These are phyloP conservation scores for Hypoxylon perforatum DNA, from an alignment of 495 filamentous ascomycete species.

Conservation along the genomic window DNA sequence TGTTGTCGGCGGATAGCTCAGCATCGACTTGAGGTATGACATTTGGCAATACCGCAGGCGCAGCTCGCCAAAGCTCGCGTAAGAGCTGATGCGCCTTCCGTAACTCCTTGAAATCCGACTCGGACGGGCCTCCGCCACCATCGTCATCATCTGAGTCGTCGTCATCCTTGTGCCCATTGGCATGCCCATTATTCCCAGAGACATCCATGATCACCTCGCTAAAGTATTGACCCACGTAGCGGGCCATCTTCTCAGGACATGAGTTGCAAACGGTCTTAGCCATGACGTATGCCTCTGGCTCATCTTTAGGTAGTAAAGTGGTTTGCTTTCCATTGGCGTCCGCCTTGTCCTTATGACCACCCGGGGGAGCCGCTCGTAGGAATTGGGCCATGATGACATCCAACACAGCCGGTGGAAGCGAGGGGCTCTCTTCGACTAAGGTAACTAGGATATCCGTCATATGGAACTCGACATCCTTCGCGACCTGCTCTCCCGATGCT, in stretches of 20 bases:
- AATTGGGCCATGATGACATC: constrained; percentile 97
- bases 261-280: constrained; percentile 91
- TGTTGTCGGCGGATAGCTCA: constrained; percentile 89
- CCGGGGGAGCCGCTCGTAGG: constrained; percentile 80
- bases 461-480: constrained; percentile 90
- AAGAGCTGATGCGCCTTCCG: constrained; percentile 89
- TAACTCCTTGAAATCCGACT: constrained; percentile 86
- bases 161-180: constrained; percentile 61
- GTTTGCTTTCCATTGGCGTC: constrained; percentile 69
- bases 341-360: constrained; percentile 64
- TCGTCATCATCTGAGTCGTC: constrained; percentile 82
- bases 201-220: constrained; percentile 94
- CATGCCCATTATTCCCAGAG: constrained; percentile 65
- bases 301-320: constrained; percentile 82
- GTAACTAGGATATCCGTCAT: constrained; percentile 87
- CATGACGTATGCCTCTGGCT: constrained; percentile 94
- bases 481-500: constrained; percentile 78
- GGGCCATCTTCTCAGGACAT: constrained; percentile 93
- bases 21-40: constrained; percentile 95
- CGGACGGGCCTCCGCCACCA: constrained; percentile 68
- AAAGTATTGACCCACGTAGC: constrained; percentile 95
- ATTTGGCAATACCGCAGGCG: constrained; percentile 87
- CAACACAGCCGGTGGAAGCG: constrained; percentile 84
- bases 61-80: constrained; percentile 93
- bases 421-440: constrained; percentile 85